Percentiles rank a stretch among this genome's conserved stretches.
phyloP scores from a whole-genome alignment of 2,329 filamentous ascomycete genomes.

The Epichloe festucae region DNA sequence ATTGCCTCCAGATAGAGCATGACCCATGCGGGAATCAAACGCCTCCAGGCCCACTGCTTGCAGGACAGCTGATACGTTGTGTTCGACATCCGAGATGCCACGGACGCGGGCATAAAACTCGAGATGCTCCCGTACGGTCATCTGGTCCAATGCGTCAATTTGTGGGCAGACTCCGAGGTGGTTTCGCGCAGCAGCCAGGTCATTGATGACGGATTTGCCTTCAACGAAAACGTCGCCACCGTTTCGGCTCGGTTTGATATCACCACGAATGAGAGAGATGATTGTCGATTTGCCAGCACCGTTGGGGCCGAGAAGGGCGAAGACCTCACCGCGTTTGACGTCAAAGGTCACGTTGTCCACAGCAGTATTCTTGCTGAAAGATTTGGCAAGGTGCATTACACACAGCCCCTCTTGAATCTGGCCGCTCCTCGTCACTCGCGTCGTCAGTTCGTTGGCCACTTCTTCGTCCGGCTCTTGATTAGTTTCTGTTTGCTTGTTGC shows the following conservation, averaged over 20 bases:
- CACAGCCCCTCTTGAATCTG: slow-evolving; percentile 50
- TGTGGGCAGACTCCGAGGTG: slow-evolving; percentile 88
- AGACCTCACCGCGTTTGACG: slow-evolving; percentile 68
- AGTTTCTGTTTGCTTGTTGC: slow-evolving; percentile 16
- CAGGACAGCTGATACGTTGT: slow-evolving; percentile 71
- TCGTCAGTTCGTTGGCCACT: slow-evolving; percentile 47
- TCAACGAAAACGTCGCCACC: slow-evolving; percentile 76
- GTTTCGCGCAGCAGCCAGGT: slow-evolving; percentile 57
- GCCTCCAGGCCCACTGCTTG: slow-evolving; percentile 62
- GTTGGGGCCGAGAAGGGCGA: slow-evolving; percentile 80
- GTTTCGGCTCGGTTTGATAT: slow-evolving; percentile 57
- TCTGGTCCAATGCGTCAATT: slow-evolving; percentile 75
- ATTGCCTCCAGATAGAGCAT: slow-evolving; percentile 76
- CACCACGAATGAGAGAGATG: slow-evolving; percentile 81
- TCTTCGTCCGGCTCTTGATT: slow-evolving; percentile 39
- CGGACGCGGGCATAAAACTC: slow-evolving; percentile 77
- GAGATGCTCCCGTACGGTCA: slow-evolving; percentile 82
- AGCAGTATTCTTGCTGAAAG: slow-evolving; percentile 61
- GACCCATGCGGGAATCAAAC: slow-evolving; percentile 63
- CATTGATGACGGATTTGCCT: slow-evolving; percentile 57
- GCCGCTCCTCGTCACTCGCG: slow-evolving; percentile 36
- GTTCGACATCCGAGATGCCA: slow-evolving; percentile 59
- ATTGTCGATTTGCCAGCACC: slow-evolving; percentile 86
- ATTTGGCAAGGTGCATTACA: slow-evolving; percentile 70
- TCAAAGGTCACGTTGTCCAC: slow-evolving; percentile 85